Percentiles rank a stretch among this genome's conserved stretches.
phyloP scores from a whole-genome alignment of 768 basidiomycete genomes.

The Pisolithus tinctorius region DNA sequence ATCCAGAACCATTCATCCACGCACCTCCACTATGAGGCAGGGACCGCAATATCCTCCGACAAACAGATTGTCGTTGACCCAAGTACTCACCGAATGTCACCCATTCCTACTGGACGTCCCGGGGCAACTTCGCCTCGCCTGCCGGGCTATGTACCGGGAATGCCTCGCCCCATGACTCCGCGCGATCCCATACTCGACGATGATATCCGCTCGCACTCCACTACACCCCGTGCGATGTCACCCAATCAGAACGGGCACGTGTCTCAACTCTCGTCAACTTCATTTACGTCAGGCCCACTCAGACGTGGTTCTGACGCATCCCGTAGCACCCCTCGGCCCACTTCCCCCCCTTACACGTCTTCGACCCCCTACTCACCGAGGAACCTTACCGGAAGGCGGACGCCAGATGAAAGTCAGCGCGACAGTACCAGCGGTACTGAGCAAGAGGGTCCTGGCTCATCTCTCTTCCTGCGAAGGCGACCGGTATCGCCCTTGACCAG shows the following conservation, averaged over 20 bases:
- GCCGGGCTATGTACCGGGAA: slow-evolving; percentile 85
- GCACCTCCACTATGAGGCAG: slow-evolving; percentile 45
- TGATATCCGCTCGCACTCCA: slow-evolving; percentile 62
- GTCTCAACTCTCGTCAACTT: slow-evolving; percentile 30
- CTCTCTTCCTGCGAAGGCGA: slow-evolving; percentile 49
- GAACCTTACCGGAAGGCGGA: slow-evolving; percentile 57
- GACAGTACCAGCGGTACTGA: slow-evolving; percentile 29
- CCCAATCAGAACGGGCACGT: slow-evolving; percentile 35
- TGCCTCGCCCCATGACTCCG: slow-evolving; percentile 91
- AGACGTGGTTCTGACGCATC: slow-evolving; percentile 56
- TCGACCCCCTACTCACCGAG: slow-evolving; percentile 45
- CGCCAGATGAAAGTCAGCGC: slow-evolving; percentile 46
- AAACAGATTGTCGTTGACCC: slow-evolving; percentile 41
- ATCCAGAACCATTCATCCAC: slow-evolving; percentile 11
- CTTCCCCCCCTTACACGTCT: slow-evolving; percentile 40
- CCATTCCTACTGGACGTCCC: slow-evolving; percentile 48
- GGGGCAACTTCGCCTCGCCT: slow-evolving; percentile 47
- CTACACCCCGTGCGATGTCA: slow-evolving; percentile 73
- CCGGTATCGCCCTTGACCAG: slow-evolving; percentile 69
- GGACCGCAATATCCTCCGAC: slow-evolving; percentile 67
- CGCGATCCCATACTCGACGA: slow-evolving; percentile 64
- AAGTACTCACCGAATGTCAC: slow-evolving; percentile 51
- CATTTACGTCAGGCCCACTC: slow-evolving; percentile 31
- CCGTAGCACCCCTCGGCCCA: slow-evolving; percentile 40
- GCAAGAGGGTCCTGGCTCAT: slow-evolving; percentile 34